phyloP scores from a whole-genome alignment of 345 rosid species.

The Salix dunnii region DNA sequence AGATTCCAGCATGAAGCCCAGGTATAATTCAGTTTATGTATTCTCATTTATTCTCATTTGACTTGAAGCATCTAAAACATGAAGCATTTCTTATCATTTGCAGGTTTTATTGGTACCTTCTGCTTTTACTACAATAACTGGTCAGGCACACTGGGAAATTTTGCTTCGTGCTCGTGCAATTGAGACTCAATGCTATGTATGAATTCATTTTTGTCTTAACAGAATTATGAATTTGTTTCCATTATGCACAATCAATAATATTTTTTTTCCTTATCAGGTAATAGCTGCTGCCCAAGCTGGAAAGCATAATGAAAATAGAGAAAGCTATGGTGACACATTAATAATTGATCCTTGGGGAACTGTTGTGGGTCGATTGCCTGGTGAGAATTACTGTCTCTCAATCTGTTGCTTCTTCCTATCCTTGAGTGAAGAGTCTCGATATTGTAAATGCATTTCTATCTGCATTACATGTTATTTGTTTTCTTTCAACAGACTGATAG shows the following conservation, averaged over 20 bases:
- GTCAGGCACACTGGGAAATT: slow-evolving; percentile 94
- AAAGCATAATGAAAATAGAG: slow-evolving; percentile 73
- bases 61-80: background rate
- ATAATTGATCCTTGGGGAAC: slow-evolving; percentile 97
- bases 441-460: background rate
- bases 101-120: slow-evolving; percentile 85
- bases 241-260: background rate
- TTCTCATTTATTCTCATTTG: background rate
- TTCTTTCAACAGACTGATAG: background rate
- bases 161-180: slow-evolving; percentile 90
- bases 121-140: slow-evolving; percentile 85
- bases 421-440: background rate
- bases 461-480: background rate
- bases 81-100: background rate
- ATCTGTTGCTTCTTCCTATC: background rate
- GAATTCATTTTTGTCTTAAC: slow-evolving; percentile 12
- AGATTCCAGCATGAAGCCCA: slow-evolving; percentile 74
- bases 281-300: slow-evolving; percentile 94
- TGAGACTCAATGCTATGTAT: slow-evolving; percentile 94
- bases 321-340: slow-evolving; percentile 76
- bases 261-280: slow-evolving; percentile 39
- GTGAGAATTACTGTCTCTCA: slow-evolving; percentile 29
- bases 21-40: slow-evolving; percentile 33
- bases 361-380: slow-evolving; percentile 69
- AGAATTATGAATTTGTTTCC: background rate